Evolutionary conservation across 2,329 filamentous ascomycete genomes (phyloP).

Genomic region (Colletotrichum costaricense): DNA sequence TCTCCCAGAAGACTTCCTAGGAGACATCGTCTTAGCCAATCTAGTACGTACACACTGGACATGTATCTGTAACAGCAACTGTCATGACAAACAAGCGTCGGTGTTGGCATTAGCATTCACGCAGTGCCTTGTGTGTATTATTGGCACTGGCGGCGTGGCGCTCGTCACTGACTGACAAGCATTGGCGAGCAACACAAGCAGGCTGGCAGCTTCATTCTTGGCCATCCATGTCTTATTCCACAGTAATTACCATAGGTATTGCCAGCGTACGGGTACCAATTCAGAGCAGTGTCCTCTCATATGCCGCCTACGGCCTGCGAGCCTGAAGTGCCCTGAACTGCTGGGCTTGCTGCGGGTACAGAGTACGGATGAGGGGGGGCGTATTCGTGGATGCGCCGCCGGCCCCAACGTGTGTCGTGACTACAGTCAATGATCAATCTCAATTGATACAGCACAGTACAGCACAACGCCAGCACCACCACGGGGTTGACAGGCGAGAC

Average conservation of each 20-base stretch:
- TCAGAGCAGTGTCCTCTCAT: not conserved
- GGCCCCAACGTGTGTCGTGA: constrained; percentile 13
- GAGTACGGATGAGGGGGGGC: constrained; percentile 13
- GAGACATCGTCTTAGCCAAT: constrained; percentile 1
- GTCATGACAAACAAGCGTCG: not conserved
- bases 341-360: constrained; percentile 5
- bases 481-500: constrained; percentile 8
- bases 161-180: constrained; percentile 16
- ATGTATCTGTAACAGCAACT: constrained; percentile 20
- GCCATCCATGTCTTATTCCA: not conserved
- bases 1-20: not conserved
- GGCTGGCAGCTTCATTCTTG: constrained; percentile 1
- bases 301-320: not conserved
- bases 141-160: constrained; percentile 9
- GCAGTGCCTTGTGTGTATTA: not conserved
- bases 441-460: not conserved
- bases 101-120: constrained; percentile 18
- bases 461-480: not conserved
- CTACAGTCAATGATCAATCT: constrained; percentile 17
- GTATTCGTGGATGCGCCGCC: not conserved
- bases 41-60: not conserved
- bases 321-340: not conserved
- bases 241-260: not conserved
- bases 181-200: constrained; percentile 4
- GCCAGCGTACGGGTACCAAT: not conserved